These are phyloP conservation scores for Cercophora sp. DNA, from an alignment of 495 filamentous ascomycete genomes.

Conservation along the genomic window DNA sequence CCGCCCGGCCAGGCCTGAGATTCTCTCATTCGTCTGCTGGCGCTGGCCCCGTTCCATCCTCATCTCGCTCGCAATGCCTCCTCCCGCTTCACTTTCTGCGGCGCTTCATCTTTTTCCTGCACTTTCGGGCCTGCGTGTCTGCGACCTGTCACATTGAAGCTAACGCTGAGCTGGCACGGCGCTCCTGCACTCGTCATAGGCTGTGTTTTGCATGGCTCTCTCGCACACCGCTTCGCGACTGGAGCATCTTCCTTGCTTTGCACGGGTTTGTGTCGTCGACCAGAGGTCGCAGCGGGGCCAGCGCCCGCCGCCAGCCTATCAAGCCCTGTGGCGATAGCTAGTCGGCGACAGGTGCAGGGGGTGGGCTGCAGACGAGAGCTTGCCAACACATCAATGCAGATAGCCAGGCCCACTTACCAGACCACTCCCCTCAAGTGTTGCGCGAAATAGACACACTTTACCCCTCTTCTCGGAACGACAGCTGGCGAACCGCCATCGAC, in stretches of 20 bases:
- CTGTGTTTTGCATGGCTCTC: conserved; percentile 12
- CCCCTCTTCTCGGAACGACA: not conserved
- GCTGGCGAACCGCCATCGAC: not conserved
- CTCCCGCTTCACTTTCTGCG: conserved; percentile 21
- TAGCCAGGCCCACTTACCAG: conserved; percentile 24
- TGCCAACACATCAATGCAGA: conserved; percentile 40
- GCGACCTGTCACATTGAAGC: conserved; percentile 29
- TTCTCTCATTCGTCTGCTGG: conserved; percentile 9
- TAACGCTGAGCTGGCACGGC: conserved; percentile 31
- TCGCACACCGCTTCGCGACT: conserved; percentile 25
- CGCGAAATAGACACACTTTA: conserved; percentile 15
- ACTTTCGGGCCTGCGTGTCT: conserved; percentile 17
- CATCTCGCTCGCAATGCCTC: conserved; percentile 11
- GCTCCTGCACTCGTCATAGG: conserved; percentile 28
- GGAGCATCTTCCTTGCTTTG: conserved; percentile 25
- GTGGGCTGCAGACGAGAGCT: conserved; percentile 24
- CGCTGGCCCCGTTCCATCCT: not conserved
- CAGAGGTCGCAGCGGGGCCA: conserved; percentile 23
- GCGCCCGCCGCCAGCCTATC: conserved; percentile 29
- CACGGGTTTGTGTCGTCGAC: conserved; percentile 2
- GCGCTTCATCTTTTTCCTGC: conserved; percentile 12
- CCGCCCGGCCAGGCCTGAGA: too few relatives aligned
- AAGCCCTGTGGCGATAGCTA: conserved; percentile 19
- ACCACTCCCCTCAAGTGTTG: conserved; percentile 11
- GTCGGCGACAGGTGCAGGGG: conserved; percentile 29